Evolutionary conservation across 2,329 filamentous ascomycete genomes (phyloP), one percentile per base, ranked within the genome.

Genomic region (Colletotrichum liaoningense): DNA sequence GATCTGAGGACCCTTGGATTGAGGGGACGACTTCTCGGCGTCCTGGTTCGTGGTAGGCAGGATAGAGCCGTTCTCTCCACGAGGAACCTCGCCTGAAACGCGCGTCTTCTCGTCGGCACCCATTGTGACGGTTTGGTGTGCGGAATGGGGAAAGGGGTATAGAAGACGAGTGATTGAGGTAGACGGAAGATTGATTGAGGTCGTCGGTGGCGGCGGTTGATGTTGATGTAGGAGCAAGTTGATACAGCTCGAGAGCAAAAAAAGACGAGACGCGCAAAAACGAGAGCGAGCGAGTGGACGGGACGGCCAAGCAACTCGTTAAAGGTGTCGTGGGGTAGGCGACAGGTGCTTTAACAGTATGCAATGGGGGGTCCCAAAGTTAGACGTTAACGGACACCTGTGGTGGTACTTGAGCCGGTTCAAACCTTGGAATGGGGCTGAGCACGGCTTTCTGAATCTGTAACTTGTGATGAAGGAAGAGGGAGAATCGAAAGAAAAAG

Each of bases 11-110:
- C 42, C 79, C 83, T 93, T 92, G 70, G 92, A 49, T 9, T 49
- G 82, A 67, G 91, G 86, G 80, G 93, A 89, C 72, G 89, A 80
- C 88, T 95, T 96, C 83, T 95, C 92, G 68, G 88, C 86, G 28
- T 91, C 89, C 28, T 93, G 93, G 83, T 96, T 97, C 83, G 94
- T 90, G 12, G 93, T 95, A 35, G 95, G 95, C 81, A 98, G 88
- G 72, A 95, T 88, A 56, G 88, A 90, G 79, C 85, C 85, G 77
- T 85, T 83, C 76, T 92, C 89, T 66, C 84, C 79, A 83, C 93
- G 90, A 70, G 90, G 86, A 79, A 89, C 87, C 83, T 98, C 95
- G 83, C 93, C 93, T 59, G 95, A 98, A 79, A 92, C 88, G 81
- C 95, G 93, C 78, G 89, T 92, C 86, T 98, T 98, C 84, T 98